Base-by-base conservation (phyloP, 768 basidiomycete genomes). In the Hericium coralloides region DNA sequence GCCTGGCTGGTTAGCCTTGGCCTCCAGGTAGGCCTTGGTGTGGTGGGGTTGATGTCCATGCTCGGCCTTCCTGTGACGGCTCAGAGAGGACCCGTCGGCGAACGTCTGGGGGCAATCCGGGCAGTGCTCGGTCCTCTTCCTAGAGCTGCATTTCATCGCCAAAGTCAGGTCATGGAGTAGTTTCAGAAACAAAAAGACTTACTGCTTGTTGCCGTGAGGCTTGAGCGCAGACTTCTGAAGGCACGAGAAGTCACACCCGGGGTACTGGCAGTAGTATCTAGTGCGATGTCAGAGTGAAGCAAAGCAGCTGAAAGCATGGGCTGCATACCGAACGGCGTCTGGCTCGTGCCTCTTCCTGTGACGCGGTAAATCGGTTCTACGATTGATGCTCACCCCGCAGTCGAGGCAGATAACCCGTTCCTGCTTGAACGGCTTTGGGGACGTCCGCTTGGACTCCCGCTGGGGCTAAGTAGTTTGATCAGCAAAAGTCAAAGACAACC, bases 31-130 rank as follows among this genome's bases (percentile, higher is more conserved):
- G 18, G 26, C 26, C 12, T 54, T 12, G 22, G 38, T 41, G 53
- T 54, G 53, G 53, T 43, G n/a, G n/a, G 53, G 53, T n/a, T 25
- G 6, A 25, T 54, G 43, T 7, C 41, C 41, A 38, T 54, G 53
- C 18, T 54, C 12, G 2, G 22, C n/a, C 41, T 54, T 45, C 22
- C 53, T 38, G 53, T 54, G 53, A 22, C 53, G 53, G 14, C 20
- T 45, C 22, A 39, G 17, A 14, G 31, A 20, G 17, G 38, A 38
- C 20, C 15, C 22, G 25, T 54, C 53, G 12, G 20, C 14, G 41
- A 17, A 41, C n/a, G 12, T 6, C 8, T n/a, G 4, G 18, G n/a
- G 17, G 31, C 53, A 54, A 20, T 54, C 38, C 17, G 39, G 53
- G 41, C 53, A 54, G 38, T 31, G 31, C 31, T 31, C 31, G 31